Evolutionary conservation across 169 alveolate species (phyloP).

Genomic region (Amoebophrya sp.): DNA sequence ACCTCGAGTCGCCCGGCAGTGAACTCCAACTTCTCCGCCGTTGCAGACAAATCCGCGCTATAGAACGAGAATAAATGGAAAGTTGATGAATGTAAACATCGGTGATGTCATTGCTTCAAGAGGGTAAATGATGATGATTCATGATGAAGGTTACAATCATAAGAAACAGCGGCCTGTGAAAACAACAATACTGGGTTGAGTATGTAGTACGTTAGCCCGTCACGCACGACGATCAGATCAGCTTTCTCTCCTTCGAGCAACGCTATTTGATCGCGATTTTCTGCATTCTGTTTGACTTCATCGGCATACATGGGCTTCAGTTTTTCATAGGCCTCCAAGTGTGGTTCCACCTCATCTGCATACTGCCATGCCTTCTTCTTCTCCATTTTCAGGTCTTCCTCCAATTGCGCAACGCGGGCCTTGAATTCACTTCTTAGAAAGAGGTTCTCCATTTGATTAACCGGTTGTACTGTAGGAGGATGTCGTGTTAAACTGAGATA

Average conservation of each 20-base stretch:
- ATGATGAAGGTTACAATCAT: too few relatives aligned
- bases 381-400: background rate
- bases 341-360: background rate
- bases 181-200: too few relatives aligned
- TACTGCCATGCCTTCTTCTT: background rate
- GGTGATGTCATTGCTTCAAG: too few relatives aligned
- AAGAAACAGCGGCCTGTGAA: too few relatives aligned
- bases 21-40: background rate
- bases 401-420: background rate
- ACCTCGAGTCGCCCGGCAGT: background rate
- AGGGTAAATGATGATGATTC: too few relatives aligned
- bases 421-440: too few relatives aligned
- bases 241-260: background rate
- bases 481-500: too few relatives aligned
- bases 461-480: too few relatives aligned
- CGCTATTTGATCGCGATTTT: background rate
- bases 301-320: background rate
- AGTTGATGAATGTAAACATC: too few relatives aligned
- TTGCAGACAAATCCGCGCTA: background rate
- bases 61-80: too few relatives aligned
- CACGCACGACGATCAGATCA: background rate
- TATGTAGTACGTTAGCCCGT: too few relatives aligned
- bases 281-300: background rate
- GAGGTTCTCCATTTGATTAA: too few relatives aligned
- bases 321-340: background rate